phyloP scores from a whole-genome alignment of 345 rosid species.

The Firmiana major region DNA sequence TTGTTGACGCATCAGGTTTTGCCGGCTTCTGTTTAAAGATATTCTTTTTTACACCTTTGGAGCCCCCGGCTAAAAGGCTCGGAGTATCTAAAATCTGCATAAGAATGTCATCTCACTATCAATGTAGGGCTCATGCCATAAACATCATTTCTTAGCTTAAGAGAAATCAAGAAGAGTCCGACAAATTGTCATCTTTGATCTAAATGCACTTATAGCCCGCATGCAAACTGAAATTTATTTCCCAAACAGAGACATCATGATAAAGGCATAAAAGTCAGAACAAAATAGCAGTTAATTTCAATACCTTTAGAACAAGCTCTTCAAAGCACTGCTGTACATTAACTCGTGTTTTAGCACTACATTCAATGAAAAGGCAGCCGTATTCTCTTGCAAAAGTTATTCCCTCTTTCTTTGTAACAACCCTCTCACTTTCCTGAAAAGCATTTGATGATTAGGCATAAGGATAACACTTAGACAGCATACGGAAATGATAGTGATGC shows the following conservation, averaged over 20 bases:
- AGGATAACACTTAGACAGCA: background rate
- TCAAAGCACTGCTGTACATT: slow-evolving; percentile 64
- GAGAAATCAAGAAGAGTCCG: background rate
- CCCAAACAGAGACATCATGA: background rate
- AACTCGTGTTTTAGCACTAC: slow-evolving; percentile 61
- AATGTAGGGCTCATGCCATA: background rate
- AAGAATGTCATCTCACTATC: background rate
- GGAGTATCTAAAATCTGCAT: slow-evolving; percentile 53
- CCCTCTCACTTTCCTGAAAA: slow-evolving; percentile 60
- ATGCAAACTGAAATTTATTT: background rate
- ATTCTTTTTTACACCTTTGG: slow-evolving; percentile 43
- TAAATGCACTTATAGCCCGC: background rate
- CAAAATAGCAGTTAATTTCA: background rate
- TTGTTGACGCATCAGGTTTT: slow-evolving; percentile 22
- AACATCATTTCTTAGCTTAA: background rate
- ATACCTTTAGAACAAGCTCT: slow-evolving; percentile 62
- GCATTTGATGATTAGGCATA: background rate
- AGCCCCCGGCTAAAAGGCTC: slow-evolving; percentile 46
- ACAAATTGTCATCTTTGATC: background rate
- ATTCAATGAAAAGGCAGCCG: slow-evolving; percentile 66
- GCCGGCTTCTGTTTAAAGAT: slow-evolving; percentile 42
- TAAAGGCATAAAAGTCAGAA: background rate
- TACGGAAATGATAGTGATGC: background rate
- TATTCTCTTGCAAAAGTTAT: slow-evolving; percentile 53
- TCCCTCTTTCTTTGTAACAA: slow-evolving; percentile 59